Evolutionary conservation across 495 filamentous ascomycete genomes (phyloP), one percentile per base, ranked within the genome.

Genomic region (Annulohypoxylon stygium): DNA sequence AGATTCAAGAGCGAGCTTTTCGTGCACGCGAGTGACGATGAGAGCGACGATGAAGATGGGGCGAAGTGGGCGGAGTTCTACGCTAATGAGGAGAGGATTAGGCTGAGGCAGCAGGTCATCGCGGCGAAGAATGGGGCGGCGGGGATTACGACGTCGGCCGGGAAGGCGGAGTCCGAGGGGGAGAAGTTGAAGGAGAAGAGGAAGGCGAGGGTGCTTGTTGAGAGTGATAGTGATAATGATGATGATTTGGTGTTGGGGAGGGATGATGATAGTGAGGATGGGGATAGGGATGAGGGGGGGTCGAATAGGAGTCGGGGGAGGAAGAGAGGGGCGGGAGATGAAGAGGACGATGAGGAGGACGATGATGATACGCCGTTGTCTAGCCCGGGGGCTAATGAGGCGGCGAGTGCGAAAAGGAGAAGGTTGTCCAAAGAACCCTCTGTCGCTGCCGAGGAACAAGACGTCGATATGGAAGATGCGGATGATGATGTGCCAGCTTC

Each of bases 1-100:
- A 91, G 91, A 78, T 93, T 97, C 79, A 98, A 97, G 85, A 94
- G 91, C 77, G 88, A 89, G 18, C 80, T 95, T 43, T 97, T 89
- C 78, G 91, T 99, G 39, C 86, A 90, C 69, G 88, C 89, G 39
- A 93, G 90, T 78, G 92, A 93, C 69, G 93, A 96, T 63, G 93
- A 97, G 69, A 88, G 85, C n/a, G 91, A 92, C 61, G 89, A 89
- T 39, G 87, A 86, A 58, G 88, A 88, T 25, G 87, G 86, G 37
- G 90, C 91, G 57, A 83, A 83, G 43, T 88, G 93, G 75, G 79
- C 78, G 61, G 86, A 86, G 45, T 97, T 96, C 78, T 97, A 94
- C 81, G 85, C 72, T 2, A 79, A 76, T 50, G 77, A 79, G 65
- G 75, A 78, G 80, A 85, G 67, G 80, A 90, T 67, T 81, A 84